These are phyloP conservation scores for Teratosphaeria epicoccoides DNA, from an alignment of 2,329 filamentous ascomycete genomes.

Conservation along the genomic window DNA sequence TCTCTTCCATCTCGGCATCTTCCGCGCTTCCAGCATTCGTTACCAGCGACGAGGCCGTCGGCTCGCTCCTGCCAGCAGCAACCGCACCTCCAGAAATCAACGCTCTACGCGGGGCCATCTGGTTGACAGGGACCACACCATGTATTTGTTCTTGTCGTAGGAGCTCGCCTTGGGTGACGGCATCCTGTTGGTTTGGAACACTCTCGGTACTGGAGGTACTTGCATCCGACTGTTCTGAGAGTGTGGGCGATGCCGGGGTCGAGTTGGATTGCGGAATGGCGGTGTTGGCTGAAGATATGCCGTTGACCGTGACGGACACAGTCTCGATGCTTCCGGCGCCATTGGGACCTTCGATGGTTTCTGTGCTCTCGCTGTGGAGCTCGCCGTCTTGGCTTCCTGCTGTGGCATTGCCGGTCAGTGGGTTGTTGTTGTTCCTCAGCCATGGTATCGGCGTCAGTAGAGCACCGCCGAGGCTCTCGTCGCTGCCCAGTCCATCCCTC, in stretches of 20 bases:
- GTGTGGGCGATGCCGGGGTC: slow-evolving; percentile 18
- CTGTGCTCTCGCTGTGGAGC: slow-evolving; percentile 61
- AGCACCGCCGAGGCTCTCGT: slow-evolving; percentile 82
- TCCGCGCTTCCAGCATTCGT: not conserved
- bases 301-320: slow-evolving; percentile 65
- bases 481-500: slow-evolving; percentile 53
- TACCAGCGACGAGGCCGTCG: not conserved
- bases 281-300: slow-evolving; percentile 28
- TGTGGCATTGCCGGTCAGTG: slow-evolving; percentile 6
- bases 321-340: slow-evolving; percentile 71
- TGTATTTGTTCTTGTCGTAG: slow-evolving; percentile 78
- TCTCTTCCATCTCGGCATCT: slow-evolving; percentile 25
- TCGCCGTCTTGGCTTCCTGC: slow-evolving; percentile 33
- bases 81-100: slow-evolving; percentile 16
- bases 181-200: slow-evolving; percentile 32
- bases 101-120: slow-evolving; percentile 29
- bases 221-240: slow-evolving; percentile 25
- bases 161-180: slow-evolving; percentile 72
- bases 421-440: slow-evolving; percentile 39
- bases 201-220: slow-evolving; percentile 26
- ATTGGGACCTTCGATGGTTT: slow-evolving; percentile 72
- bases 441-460: slow-evolving; percentile 90
- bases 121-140: slow-evolving; percentile 61
- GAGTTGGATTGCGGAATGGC: slow-evolving; percentile 4
- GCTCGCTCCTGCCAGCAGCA: slow-evolving; percentile 18